phyloP scores from a whole-genome alignment of 345 rosid genomes.

The Eucalyptus curtisii region DNA sequence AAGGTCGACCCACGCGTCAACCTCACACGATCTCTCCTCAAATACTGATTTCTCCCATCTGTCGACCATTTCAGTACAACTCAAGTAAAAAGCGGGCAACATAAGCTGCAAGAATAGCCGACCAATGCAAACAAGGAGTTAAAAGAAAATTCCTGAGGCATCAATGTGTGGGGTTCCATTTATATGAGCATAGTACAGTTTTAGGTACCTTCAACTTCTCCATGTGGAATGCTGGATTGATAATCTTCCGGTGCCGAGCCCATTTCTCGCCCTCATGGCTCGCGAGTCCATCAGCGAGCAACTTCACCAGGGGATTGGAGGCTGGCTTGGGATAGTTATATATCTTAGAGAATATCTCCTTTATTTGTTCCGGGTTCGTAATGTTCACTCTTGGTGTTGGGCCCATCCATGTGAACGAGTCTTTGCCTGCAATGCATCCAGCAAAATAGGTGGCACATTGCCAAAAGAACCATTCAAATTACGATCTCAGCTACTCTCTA shows the following conservation, averaged over 20 bases:
- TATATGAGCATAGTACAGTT: background rate
- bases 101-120: background rate
- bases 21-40: background rate
- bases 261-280: slow-evolving; percentile 39
- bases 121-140: background rate
- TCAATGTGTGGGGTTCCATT: background rate
- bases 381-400: slow-evolving; percentile 29
- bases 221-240: slow-evolving; percentile 43
- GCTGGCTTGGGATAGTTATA: slow-evolving; percentile 22
- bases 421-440: slow-evolving; percentile 15
- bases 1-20: slow-evolving; percentile 6
- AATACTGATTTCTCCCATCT: slow-evolving; percentile 5
- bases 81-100: background rate
- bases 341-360: slow-evolving; percentile 23
- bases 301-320: slow-evolving; percentile 13
- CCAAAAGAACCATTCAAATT: background rate
- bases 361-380: slow-evolving; percentile 31
- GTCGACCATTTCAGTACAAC: slow-evolving; percentile 18
- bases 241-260: slow-evolving; percentile 34
- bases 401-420: slow-evolving; percentile 37
- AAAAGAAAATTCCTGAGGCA: background rate
- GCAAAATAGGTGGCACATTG: background rate
- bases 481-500: background rate
- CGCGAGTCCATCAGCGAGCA: slow-evolving; percentile 18
- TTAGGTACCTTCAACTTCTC: slow-evolving; percentile 45